Conservation (phyloP, 768 basidiomycete species). For the Mycena polygramma region DNA sequence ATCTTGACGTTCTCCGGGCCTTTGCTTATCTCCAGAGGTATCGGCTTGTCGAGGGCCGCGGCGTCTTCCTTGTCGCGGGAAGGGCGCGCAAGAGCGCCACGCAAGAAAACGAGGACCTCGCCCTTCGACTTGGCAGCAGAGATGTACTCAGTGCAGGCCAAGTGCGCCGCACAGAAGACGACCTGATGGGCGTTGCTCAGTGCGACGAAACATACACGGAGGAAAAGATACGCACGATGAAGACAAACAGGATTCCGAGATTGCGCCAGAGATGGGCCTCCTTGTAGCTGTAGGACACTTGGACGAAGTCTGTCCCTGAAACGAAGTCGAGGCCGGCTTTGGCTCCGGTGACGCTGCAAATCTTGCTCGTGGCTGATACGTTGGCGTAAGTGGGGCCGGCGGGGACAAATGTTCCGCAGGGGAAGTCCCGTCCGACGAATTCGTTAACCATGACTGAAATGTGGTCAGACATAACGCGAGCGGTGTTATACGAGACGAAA, state of each 20-base stretch:
- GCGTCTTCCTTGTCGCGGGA: conserved; percentile 49
- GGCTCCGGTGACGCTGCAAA: conserved; percentile 59
- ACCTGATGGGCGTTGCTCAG: conserved; percentile 28
- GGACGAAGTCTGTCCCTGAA: conserved; percentile 56
- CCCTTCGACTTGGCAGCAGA: conserved; percentile 45
- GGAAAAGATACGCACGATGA: conserved; percentile 42
- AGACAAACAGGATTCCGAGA: conserved; percentile 60
- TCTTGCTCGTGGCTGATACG: conserved; percentile 50
- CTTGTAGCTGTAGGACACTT: conserved; percentile 45
- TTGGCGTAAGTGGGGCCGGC: conserved; percentile 52
- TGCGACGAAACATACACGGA: not conserved
- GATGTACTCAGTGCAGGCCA: conserved; percentile 53
- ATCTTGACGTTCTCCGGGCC: conserved; percentile 32
- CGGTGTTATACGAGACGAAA: not conserved
- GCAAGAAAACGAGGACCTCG: conserved; percentile 46
- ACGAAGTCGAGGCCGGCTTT: conserved; percentile 55
- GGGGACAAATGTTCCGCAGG: conserved; percentile 49
- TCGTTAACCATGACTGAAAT: conserved; percentile 59
- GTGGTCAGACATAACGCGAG: not conserved
- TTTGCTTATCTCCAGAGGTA: conserved; percentile 31
- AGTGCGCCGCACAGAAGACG: conserved; percentile 51
- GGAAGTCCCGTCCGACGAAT: conserved; percentile 55
- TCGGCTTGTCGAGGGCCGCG: conserved; percentile 39
- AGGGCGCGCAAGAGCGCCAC: conserved; percentile 37
- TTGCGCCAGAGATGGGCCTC: conserved; percentile 53